phyloP scores from a whole-genome alignment of 2,329 filamentous ascomycete genomes.

The Bipolaris victoriae region DNA sequence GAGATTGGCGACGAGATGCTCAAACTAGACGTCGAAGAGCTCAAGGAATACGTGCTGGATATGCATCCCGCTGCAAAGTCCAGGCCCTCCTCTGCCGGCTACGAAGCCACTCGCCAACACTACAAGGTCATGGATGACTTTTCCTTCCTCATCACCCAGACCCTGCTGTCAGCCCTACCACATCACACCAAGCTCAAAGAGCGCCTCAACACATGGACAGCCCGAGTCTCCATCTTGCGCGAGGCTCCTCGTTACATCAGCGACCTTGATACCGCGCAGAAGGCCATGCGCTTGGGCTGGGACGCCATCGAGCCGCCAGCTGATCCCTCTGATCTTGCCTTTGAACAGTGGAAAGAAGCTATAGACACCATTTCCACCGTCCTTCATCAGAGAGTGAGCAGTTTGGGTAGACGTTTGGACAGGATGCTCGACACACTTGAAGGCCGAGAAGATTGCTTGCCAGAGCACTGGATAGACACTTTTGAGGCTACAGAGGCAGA shows the following conservation, averaged over 20 bases:
- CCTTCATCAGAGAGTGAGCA: slow-evolving; percentile 71
- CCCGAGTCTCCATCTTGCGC: slow-evolving; percentile 75
- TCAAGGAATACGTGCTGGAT: slow-evolving; percentile 85
- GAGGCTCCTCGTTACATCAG: slow-evolving; percentile 72
- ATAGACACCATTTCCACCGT: slow-evolving; percentile 63
- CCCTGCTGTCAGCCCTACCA: slow-evolving; percentile 86
- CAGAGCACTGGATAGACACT: slow-evolving; percentile 83
- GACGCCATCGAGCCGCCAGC: slow-evolving; percentile 59
- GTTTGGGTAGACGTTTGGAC: slow-evolving; percentile 76
- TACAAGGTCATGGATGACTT: slow-evolving; percentile 85
- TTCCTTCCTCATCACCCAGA: slow-evolving; percentile 87
- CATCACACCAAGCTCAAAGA: slow-evolving; percentile 75
- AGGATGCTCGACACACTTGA: slow-evolving; percentile 86
- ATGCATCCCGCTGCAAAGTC: slow-evolving; percentile 66
- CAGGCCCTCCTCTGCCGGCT: slow-evolving; percentile 54
- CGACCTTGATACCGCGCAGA: slow-evolving; percentile 68
- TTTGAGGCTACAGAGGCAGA: slow-evolving; percentile 80
- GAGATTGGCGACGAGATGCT: slow-evolving; percentile 74
- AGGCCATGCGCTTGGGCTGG: slow-evolving; percentile 71
- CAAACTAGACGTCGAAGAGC: slow-evolving; percentile 77
- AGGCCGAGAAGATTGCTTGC: slow-evolving; percentile 80
- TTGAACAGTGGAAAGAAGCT: slow-evolving; percentile 45
- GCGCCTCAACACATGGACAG: slow-evolving; percentile 78
- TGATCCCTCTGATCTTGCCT: slow-evolving; percentile 41
- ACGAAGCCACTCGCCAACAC: slow-evolving; percentile 43